Base-by-base conservation (phyloP, 345 rosid species). In the Balakata baccata region DNA sequence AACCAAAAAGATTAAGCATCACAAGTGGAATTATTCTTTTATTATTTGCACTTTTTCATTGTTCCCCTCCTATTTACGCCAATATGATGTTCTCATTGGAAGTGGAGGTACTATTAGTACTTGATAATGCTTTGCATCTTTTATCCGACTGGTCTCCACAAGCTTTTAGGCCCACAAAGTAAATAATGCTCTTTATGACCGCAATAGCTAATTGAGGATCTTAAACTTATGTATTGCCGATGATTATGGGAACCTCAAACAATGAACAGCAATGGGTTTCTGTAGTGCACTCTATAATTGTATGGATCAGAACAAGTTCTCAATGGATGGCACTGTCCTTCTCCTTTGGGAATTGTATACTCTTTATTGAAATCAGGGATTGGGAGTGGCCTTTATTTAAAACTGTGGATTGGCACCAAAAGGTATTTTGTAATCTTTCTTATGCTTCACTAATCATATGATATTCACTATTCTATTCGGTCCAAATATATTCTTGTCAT, bases 131-230 rank as follows among this genome's bases (percentile, higher is more conserved):
- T 39, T 70, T 62, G 49, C 45, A 18, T 64, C 67, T 71, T 61
- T 66, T 4, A 53, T 67, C 66, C 76, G 72, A 63, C 64, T 71
- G 81, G 75, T 59, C 47, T 72, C 25, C 61, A n/a, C 49, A 16
- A 38, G 72, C 78, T 64, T 63, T 72, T 18, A 70, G 80, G 68
- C 77, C 62, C 80, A 68, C 75, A 7, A 67, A 64, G 56, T 62
- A 41, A 46, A 51, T 37, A 64, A 22, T 68, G 47, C 45, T 25
- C 74, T 14, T 64, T 38, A 47, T 43, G 12, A 51, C 38, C 49
- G 37, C 13, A 49, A 11, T 25, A 25, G 65, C 66, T 60, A 47
- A 63, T 62, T 37, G 37, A 57, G 78, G 38, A 64, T 62, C 70
- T 71, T 67, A 29, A 74, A 65, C 18, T 63, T 54, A 14, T 20